These are phyloP conservation scores for Eucalyptus cladocalyx DNA, from an alignment of 345 rosid species.

Conservation along the genomic window DNA sequence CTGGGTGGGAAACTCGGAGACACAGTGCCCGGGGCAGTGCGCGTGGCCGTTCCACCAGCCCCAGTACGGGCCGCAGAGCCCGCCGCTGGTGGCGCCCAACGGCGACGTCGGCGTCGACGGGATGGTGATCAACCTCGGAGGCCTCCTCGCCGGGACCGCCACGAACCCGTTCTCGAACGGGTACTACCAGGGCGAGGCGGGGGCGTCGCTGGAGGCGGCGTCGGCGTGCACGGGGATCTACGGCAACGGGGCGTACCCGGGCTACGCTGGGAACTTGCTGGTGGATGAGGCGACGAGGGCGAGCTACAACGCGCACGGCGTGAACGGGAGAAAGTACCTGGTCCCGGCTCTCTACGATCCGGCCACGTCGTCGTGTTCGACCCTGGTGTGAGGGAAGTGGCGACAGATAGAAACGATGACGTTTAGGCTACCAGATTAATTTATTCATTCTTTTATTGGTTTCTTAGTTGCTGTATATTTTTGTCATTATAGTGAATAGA, in stretches of 20 bases:
- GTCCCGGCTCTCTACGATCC: slow-evolving; percentile 79
- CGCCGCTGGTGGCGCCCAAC: slow-evolving; percentile 6
- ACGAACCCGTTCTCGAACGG: slow-evolving; percentile 79
- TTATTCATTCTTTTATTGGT: background rate
- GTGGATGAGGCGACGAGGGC: slow-evolving; percentile 55
- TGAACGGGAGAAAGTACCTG: slow-evolving; percentile 57
- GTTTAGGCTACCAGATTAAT: background rate
- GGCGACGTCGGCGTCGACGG: slow-evolving; percentile 38
- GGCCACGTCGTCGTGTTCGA: slow-evolving; percentile 34
- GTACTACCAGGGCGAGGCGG: slow-evolving; percentile 62
- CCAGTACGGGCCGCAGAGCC: background rate
- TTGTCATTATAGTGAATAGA: background rate
- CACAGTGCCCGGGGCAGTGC: slow-evolving; percentile 27
- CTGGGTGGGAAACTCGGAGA: slow-evolving; percentile 79
- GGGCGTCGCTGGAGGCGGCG: slow-evolving; percentile 77
- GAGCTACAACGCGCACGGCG: slow-evolving; percentile 72
- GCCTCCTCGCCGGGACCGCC: slow-evolving; percentile 54
- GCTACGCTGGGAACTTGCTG: slow-evolving; percentile 54
- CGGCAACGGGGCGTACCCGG: slow-evolving; percentile 79
- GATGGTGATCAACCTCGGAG: slow-evolving; percentile 54
- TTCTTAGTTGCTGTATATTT: background rate
- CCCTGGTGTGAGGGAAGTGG: slow-evolving; percentile 22
- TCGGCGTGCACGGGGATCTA: slow-evolving; percentile 77
- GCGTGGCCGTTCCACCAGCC: slow-evolving; percentile 44
- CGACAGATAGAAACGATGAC: background rate